Conservation (phyloP, 1,284 basidiomycete species). For the Heterobasidion annosum region DNA sequence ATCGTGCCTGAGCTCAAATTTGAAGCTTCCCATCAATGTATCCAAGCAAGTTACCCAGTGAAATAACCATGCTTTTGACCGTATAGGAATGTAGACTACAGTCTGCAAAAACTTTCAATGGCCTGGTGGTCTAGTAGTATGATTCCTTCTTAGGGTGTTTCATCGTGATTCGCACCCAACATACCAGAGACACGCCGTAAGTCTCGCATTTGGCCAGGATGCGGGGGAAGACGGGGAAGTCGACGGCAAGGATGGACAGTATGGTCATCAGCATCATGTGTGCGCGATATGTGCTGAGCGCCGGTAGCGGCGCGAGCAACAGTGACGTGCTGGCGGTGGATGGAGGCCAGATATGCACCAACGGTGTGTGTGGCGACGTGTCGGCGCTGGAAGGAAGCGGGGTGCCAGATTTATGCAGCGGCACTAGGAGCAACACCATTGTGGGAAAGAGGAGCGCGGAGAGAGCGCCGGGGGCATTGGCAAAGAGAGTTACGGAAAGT, state of each 20-base stretch:
- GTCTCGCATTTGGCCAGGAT: slow-evolving; percentile 89
- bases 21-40: not conserved
- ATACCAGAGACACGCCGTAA: slow-evolving; percentile 85
- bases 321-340: slow-evolving; percentile 3
- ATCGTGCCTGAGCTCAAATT: not conserved
- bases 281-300: slow-evolving; percentile 84
- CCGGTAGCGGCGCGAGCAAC: slow-evolving; percentile 41
- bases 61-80: not conserved
- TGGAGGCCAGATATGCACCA: not conserved
- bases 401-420: slow-evolving; percentile 32
- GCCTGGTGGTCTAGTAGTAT: not conserved
- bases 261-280: slow-evolving; percentile 96
- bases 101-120: not conserved
- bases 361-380: slow-evolving; percentile 2
- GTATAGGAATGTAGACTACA: not conserved
- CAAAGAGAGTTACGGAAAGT: slow-evolving; percentile 71
- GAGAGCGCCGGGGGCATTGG: slow-evolving; percentile 46
- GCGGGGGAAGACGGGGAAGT: slow-evolving; percentile 90
- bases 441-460: slow-evolving; percentile 41
- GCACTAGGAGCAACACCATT: slow-evolving; percentile 30
- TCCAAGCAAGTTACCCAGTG: not conserved
- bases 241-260: slow-evolving; percentile 90
- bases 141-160: too few relatives aligned
- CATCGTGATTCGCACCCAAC: too few relatives aligned
- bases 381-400: slow-evolving; percentile 36